These are phyloP conservation scores for Haematococcus lacustris DNA, from an alignment of 139 green algal genomes.

Conservation along the genomic window DNA sequence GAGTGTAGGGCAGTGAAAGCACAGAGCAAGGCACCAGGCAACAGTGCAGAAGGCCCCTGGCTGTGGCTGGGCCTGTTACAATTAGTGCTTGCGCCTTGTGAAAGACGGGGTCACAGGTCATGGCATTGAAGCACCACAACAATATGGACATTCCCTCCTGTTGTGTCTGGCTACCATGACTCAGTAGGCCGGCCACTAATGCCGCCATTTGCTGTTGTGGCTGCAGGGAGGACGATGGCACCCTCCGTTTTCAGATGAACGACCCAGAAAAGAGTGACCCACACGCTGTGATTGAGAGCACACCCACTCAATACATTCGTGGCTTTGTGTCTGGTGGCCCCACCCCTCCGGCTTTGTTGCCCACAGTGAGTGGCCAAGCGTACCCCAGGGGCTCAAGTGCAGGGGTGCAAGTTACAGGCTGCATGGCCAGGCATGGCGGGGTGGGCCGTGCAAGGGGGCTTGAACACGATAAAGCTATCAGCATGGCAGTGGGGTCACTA, in stretches of 20 bases:
- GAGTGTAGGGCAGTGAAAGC: neutral
- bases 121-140: neutral
- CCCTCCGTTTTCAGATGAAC: constrained; percentile 7
- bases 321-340: neutral
- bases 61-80: neutral
- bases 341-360: neutral
- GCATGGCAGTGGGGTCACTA: too few species aligned
- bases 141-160: neutral
- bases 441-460: too few species aligned
- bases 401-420: neutral
- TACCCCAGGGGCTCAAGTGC: neutral
- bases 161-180: too few species aligned
- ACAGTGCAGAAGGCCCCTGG: neutral
- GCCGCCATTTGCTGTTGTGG: neutral
- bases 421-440: neutral
- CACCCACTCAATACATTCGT: constrained; percentile 1
- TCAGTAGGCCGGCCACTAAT: neutral
- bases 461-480: too few species aligned
- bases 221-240: constrained; percentile 6
- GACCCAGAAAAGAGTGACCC: constrained; percentile 5
- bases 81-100: neutral
- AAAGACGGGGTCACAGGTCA: neutral
- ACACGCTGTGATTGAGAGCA: neutral
- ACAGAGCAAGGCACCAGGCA: neutral
- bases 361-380: neutral